These are phyloP conservation scores for Helichrysum umbraculigerum DNA, from an alignment of 129 eudicot species.

Conservation along the genomic window DNA sequence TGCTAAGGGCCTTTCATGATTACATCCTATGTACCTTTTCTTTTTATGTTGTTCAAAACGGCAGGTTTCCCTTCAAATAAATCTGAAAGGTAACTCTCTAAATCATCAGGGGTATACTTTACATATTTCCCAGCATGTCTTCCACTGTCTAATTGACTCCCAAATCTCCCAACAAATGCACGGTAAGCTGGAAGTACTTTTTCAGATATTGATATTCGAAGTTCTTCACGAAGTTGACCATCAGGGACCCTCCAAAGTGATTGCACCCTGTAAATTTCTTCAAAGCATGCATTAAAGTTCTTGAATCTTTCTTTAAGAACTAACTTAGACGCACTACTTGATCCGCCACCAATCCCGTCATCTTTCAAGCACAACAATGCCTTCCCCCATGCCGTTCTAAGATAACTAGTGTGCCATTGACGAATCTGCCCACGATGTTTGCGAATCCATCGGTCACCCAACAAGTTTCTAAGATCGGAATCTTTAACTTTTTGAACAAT, in stretches of 20 bases:
- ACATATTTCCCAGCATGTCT: conserved; percentile 87
- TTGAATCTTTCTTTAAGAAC: conserved; percentile 86
- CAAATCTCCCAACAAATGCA: conserved; percentile 80
- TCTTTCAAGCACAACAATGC: conserved; percentile 84
- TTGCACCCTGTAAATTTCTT: conserved; percentile 85
- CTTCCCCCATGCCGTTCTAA: conserved; percentile 93
- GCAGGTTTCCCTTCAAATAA: conserved; percentile 83
- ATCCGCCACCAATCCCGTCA: conserved; percentile 79
- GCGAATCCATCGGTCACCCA: conserved; percentile 91
- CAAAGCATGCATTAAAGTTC: conserved; percentile 83
- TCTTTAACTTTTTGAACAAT: conserved; percentile 82
- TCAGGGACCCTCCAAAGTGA: conserved; percentile 89
- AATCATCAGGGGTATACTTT: conserved; percentile 74
- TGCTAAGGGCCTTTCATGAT: conserved; percentile 38
- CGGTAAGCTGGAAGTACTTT: conserved; percentile 91
- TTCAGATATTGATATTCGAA: conserved; percentile 91
- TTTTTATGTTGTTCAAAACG: conserved; percentile 69
- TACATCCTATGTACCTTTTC: conserved; percentile 61
- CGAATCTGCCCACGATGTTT: conserved; percentile 79
- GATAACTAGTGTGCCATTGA: conserved; percentile 85
- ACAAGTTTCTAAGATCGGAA: conserved; percentile 74
- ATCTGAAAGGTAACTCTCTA: conserved; percentile 73
- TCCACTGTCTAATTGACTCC: conserved; percentile 84
- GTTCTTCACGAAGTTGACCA: conserved; percentile 89
- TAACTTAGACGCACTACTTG: conserved; percentile 77